Evolutionary conservation across 768 basidiomycete species (phyloP).

Genomic region (Coprinopsis cinerea): DNA sequence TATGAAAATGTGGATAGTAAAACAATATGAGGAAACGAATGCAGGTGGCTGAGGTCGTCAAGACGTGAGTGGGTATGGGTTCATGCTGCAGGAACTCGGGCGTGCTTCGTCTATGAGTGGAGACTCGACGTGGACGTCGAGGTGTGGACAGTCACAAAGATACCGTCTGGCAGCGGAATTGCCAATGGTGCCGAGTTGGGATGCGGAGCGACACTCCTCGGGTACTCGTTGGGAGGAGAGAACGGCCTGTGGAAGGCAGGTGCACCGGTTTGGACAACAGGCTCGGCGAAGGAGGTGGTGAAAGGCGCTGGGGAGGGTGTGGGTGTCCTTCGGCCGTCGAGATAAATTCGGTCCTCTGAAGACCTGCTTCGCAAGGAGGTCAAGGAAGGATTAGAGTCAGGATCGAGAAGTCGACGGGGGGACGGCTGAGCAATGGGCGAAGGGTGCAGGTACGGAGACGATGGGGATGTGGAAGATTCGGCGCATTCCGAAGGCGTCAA

Average conservation of each 20-base stretch:
- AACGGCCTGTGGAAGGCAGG: background rate
- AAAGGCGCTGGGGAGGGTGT: background rate
- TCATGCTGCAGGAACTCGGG: too few species aligned
- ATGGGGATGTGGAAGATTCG: background rate
- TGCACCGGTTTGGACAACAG: too few species aligned
- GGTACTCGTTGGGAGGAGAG: background rate
- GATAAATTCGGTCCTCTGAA: background rate
- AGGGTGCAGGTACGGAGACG: background rate
- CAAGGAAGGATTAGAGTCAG: background rate
- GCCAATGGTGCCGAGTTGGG: background rate
- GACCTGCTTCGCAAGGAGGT: background rate
- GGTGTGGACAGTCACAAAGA: background rate
- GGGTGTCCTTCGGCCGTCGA: too few species aligned
- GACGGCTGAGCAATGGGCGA: too few species aligned
- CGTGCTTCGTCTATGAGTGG: too few species aligned
- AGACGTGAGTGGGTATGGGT: too few species aligned
- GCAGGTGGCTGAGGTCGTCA: too few species aligned
- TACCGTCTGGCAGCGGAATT: background rate
- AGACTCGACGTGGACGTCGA: too few species aligned
- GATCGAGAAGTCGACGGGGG: too few species aligned
- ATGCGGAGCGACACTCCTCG: background rate
- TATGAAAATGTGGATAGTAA: too few species aligned
- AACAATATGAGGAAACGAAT: too few species aligned
- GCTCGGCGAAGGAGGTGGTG: background rate
- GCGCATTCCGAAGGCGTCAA: background rate